Conservation (phyloP, 306 rosid species). For the Cicer cuneatum region DNA sequence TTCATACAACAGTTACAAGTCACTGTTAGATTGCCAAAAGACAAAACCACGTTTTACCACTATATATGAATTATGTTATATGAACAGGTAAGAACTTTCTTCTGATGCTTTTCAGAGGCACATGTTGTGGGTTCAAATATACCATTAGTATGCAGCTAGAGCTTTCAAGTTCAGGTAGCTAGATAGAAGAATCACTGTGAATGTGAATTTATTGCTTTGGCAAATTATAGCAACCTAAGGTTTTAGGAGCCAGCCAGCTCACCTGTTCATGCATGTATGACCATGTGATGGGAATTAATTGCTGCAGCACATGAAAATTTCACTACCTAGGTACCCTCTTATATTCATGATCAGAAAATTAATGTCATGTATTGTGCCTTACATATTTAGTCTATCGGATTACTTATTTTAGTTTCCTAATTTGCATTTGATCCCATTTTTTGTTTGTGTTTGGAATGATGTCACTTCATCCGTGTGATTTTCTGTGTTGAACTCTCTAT, state of each 20-base stretch:
- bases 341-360: conserved; percentile 9
- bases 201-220: conserved; percentile 42
- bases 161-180: conserved; percentile 40
- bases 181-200: conserved; percentile 41
- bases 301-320: conserved; percentile 21
- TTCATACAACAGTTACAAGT: conserved; percentile 41
- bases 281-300: conserved; percentile 46
- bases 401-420: conserved; percentile 7
- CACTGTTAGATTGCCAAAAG: conserved; percentile 42
- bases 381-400: not conserved
- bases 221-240: conserved; percentile 54
- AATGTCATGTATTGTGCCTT: not conserved
- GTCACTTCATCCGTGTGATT: conserved; percentile 5
- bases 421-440: not conserved
- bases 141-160: conserved; percentile 43
- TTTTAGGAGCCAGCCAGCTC: conserved; percentile 30
- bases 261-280: conserved; percentile 39
- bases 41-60: conserved; percentile 37
- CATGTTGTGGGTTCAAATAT: conserved; percentile 40
- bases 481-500: not conserved
- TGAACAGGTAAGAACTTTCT: conserved; percentile 30
- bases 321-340: conserved; percentile 10
- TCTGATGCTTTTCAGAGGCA: conserved; percentile 39
- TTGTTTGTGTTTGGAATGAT: not conserved
- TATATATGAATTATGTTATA: conserved; percentile 10